Conservation (phyloP, 192 early-diverging fungal genomes). For the Kickxella alabastrina region DNA sequence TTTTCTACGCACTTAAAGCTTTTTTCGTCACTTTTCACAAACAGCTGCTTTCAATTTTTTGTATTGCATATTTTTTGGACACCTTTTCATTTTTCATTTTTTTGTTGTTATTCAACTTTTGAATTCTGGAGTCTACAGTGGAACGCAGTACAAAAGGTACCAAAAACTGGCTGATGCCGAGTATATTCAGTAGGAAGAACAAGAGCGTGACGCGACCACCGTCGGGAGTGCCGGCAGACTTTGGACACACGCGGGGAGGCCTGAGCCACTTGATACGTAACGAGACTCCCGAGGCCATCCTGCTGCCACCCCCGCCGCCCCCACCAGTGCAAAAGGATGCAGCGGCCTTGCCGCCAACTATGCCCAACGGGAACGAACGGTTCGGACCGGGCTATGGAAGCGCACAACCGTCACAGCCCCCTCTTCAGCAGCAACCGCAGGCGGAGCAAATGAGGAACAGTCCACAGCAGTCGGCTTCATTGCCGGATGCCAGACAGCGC, state of each 20-base stretch:
- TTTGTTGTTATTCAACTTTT: no score
- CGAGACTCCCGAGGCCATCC: conserved; percentile 10
- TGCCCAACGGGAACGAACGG: neutral
- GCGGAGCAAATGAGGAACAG: conserved; percentile 2
- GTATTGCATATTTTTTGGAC: no score
- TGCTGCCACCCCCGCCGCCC: conserved; percentile 6
- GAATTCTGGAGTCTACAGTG: no score
- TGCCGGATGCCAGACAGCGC: conserved; percentile 18
- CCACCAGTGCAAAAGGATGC: conserved; percentile 13
- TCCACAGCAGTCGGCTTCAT: conserved; percentile 21
- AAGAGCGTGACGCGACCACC: conserved; percentile 40
- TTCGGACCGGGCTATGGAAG: conserved; percentile 2
- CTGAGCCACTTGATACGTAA: conserved; percentile 25
- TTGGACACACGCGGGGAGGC: conserved; percentile 33
- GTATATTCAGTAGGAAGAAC: conserved; percentile 47
- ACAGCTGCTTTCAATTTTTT: no score
- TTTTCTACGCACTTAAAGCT: conserved; percentile 9
- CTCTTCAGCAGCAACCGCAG: conserved; percentile 7
- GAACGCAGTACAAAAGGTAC: no score
- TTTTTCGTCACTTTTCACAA: no score
- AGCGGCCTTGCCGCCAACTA: conserved; percentile 1
- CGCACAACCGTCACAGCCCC: neutral
- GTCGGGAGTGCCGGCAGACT: conserved; percentile 40
- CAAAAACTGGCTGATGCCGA: conserved; percentile 29
- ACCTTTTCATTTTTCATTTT: no score